phyloP scores from a whole-genome alignment of 192 early-diverging fungal species.

The Umbelopsis vinacea region DNA sequence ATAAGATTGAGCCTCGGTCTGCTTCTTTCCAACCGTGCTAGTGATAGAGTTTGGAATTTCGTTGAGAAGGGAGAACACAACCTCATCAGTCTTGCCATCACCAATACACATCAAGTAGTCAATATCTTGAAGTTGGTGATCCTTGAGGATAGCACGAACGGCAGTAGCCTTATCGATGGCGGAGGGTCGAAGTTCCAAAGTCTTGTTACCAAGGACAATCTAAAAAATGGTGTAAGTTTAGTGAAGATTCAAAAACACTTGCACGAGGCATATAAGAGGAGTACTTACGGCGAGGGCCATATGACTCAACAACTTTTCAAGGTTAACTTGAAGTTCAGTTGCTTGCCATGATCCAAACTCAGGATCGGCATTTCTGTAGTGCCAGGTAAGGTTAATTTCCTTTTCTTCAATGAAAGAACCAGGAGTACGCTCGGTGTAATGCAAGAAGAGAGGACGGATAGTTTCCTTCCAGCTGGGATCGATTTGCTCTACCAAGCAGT shows the following conservation, averaged over 20 bases:
- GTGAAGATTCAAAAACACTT: no score
- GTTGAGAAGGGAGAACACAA: conserved; percentile 80
- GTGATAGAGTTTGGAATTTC: conserved; percentile 69
- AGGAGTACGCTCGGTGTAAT: conserved; percentile 97
- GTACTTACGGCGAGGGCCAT: conserved; percentile 79
- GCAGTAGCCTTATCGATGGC: conserved; percentile 92
- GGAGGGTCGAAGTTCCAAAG: conserved; percentile 93
- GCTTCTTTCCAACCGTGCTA: conserved; percentile 96
- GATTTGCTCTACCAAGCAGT: conserved; percentile 83
- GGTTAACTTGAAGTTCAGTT: conserved; percentile 94
- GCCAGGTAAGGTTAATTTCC: conserved; percentile 98
- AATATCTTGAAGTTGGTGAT: conserved; percentile 54
- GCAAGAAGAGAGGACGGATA: conserved; percentile 93
- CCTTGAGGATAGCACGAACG: conserved; percentile 84
- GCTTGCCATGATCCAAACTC: conserved; percentile 99
- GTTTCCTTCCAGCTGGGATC: conserved; percentile 93
- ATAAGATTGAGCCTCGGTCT: conserved; percentile 89
- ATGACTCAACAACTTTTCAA: conserved; percentile 94
- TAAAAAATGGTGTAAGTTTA: conserved; percentile 32
- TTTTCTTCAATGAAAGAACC: conserved; percentile 99
- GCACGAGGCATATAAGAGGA: not conserved
- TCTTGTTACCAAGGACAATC: conserved; percentile 96
- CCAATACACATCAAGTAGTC: conserved; percentile 89
- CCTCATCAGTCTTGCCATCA: conserved; percentile 96
- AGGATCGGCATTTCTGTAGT: conserved; percentile 93